A percentile compares a stretch with the other conserved stretches of the same genome.
Evolutionary conservation across 345 rosid genomes (phyloP).

Genomic region (Arabidopsis arenosa): DNA sequence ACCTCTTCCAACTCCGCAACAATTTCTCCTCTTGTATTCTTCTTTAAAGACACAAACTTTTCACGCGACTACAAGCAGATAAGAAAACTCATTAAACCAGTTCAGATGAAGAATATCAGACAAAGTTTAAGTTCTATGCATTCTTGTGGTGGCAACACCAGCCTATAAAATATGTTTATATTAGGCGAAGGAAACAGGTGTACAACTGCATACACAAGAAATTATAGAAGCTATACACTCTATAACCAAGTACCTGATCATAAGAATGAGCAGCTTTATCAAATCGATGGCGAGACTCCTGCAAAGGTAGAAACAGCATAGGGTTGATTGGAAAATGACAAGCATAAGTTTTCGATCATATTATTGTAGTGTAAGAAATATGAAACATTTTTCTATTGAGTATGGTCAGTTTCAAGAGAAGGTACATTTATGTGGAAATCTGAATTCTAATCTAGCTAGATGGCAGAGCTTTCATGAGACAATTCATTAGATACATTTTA

Average conservation of each 20-base stretch:
- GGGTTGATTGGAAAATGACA: conserved; percentile 11
- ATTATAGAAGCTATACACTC: conserved; percentile 12
- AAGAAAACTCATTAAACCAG: conserved; percentile 30
- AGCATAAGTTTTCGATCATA: neutral
- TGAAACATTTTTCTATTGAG: neutral
- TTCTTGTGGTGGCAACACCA: conserved; percentile 3
- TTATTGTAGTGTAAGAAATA: neutral
- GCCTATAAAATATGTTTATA: neutral
- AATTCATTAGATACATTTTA: too few species aligned
- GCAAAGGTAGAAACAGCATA: conserved; percentile 41
- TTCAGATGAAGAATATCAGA: conserved; percentile 11
- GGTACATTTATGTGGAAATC: too few species aligned
- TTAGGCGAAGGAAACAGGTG: neutral
- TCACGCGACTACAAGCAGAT: conserved; percentile 74
- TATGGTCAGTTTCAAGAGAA: neutral
- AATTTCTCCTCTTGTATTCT: conserved; percentile 73
- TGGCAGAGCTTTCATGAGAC: too few species aligned
- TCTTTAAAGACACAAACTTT: conserved; percentile 86
- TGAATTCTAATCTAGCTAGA: too few species aligned
- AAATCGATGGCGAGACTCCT: conserved; percentile 82
- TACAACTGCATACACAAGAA: conserved; percentile 25
- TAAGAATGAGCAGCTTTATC: conserved; percentile 67
- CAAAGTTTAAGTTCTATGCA: conserved; percentile 12
- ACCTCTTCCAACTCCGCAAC: conserved; percentile 93
- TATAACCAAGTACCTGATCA: conserved; percentile 70